phyloP scores from a whole-genome alignment of 2,329 filamentous ascomycete species.

The Ascochyta clinopodiicola region DNA sequence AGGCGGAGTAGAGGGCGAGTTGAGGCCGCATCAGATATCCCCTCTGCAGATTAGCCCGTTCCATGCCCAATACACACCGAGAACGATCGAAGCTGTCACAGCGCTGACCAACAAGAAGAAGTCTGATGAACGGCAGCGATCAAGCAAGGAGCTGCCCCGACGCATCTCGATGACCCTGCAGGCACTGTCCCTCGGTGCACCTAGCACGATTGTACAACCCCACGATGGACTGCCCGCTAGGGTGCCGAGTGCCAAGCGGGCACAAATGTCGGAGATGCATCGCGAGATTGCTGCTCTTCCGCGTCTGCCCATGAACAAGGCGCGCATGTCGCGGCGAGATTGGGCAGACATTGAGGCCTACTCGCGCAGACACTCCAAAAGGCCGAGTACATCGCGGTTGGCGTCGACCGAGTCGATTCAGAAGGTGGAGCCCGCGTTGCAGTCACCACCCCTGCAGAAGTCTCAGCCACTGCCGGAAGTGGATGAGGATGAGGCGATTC shows the following conservation, averaged over 20 bases:
- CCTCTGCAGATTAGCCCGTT: conserved; percentile 26
- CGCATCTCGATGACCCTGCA: conserved; percentile 32
- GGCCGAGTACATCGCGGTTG: conserved; percentile 26
- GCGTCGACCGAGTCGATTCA: conserved; percentile 23
- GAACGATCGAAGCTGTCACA: conserved; percentile 16
- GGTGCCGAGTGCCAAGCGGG: conserved; percentile 22
- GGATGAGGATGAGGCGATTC: conserved; percentile 43
- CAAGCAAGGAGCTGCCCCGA: conserved; percentile 35
- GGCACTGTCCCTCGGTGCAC: conserved; percentile 27
- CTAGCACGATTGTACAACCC: conserved; percentile 11
- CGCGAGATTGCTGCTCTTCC: conserved; percentile 42
- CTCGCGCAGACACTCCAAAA: conserved; percentile 34
- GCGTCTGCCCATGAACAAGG: conserved; percentile 35
- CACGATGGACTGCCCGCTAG: conserved; percentile 13
- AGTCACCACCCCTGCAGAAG: conserved; percentile 32
- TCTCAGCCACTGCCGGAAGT: conserved; percentile 42
- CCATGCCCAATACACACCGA: conserved; percentile 22
- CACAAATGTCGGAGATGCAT: conserved; percentile 37
- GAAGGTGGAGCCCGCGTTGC: conserved; percentile 16
- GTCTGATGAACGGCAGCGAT: conserved; percentile 24
- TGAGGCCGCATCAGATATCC: conserved; percentile 18
- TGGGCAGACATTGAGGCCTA: conserved; percentile 46
- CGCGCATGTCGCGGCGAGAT: conserved; percentile 44
- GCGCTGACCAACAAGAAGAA: conserved; percentile 23
- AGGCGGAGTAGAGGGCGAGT: conserved; percentile 8